Evolutionary conservation across 768 basidiomycete species (phyloP).

Genomic region (Auricularia sp.): DNA sequence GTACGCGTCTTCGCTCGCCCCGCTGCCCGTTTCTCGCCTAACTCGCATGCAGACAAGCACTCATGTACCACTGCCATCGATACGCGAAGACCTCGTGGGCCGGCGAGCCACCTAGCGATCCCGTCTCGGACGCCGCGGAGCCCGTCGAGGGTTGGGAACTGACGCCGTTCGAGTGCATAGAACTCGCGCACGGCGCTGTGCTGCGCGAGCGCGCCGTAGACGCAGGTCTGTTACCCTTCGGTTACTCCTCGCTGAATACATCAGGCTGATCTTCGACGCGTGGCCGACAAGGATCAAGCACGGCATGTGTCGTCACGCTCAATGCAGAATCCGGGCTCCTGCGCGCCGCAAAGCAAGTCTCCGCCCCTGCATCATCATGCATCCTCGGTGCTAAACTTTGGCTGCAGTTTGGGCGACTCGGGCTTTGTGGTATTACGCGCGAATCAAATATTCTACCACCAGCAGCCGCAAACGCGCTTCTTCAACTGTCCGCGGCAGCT

Average conservation of each 20-base stretch:
- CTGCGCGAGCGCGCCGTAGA: constrained; percentile 47
- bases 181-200: constrained; percentile 62
- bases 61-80: constrained; percentile 59
- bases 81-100: constrained; percentile 3
- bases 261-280: background rate
- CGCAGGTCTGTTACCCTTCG: constrained; percentile 15
- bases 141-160: constrained; percentile 59
- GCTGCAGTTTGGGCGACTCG: constrained; percentile 15
- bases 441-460: constrained; percentile 11
- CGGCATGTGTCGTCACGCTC: constrained; percentile 53
- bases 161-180: constrained; percentile 53
- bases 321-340: constrained; percentile 66
- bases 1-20: background rate
- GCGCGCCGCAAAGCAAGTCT: constrained; percentile 64
- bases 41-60: constrained; percentile 37
- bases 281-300: constrained; percentile 61
- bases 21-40: background rate
- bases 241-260: background rate
- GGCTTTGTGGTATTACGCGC: constrained; percentile 16
- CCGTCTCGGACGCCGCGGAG: constrained; percentile 23
- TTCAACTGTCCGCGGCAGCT: constrained; percentile 38
- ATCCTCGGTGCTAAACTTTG: background rate
- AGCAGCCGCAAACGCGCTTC: constrained; percentile 32
- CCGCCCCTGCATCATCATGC: constrained; percentile 18
- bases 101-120: constrained; percentile 23